Percentiles rank a stretch among this genome's conserved stretches.
Evolutionary conservation across 1,284 basidiomycete genomes (phyloP).

Genomic region (Phlebopus sp.): DNA sequence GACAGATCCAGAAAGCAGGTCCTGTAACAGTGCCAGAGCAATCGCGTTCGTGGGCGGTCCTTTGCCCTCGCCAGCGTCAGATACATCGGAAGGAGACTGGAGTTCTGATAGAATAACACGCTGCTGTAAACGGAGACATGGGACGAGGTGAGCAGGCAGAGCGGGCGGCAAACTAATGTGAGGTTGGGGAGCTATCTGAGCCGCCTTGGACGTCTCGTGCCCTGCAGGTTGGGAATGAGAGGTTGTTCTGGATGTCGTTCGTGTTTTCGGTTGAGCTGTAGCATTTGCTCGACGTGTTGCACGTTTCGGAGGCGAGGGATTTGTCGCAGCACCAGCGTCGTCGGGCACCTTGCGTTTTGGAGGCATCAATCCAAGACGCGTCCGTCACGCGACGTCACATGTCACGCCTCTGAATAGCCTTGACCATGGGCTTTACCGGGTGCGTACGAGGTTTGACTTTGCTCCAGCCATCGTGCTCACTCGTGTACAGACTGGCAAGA

Average conservation of each 20-base stretch:
- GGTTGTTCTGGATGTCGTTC: constrained; percentile 4
- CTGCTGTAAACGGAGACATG: constrained; percentile 55
- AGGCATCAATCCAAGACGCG: constrained; percentile 33
- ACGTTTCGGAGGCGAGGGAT: constrained; percentile 19
- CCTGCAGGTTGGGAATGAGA: constrained; percentile 19
- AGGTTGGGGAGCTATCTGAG: constrained; percentile 6
- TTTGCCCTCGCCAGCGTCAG: constrained; percentile 31
- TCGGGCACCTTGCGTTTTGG: constrained; percentile 49
- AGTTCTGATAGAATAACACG: constrained; percentile 53
- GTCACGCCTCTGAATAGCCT: constrained; percentile 12
- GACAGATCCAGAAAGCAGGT: constrained; percentile 70
- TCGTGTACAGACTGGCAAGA: constrained; percentile 55
- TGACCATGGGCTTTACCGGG: constrained; percentile 64
- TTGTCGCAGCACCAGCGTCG: constrained; percentile 6
- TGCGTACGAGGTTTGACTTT: constrained; percentile 23
- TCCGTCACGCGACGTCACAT: constrained; percentile 24
- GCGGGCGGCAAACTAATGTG: constrained; percentile 21
- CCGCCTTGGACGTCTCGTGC: constrained; percentile 21
- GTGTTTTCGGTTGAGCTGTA: not conserved
- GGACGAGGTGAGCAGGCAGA: constrained; percentile 39
- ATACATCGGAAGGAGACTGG: constrained; percentile 31
- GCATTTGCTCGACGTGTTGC: constrained; percentile 14
- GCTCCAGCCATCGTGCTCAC: constrained; percentile 6
- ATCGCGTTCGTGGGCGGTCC: constrained; percentile 44
- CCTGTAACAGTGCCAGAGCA: constrained; percentile 53